phyloP scores from a whole-genome alignment of 768 basidiomycete genomes.

The Lanmaoa rubissima region DNA sequence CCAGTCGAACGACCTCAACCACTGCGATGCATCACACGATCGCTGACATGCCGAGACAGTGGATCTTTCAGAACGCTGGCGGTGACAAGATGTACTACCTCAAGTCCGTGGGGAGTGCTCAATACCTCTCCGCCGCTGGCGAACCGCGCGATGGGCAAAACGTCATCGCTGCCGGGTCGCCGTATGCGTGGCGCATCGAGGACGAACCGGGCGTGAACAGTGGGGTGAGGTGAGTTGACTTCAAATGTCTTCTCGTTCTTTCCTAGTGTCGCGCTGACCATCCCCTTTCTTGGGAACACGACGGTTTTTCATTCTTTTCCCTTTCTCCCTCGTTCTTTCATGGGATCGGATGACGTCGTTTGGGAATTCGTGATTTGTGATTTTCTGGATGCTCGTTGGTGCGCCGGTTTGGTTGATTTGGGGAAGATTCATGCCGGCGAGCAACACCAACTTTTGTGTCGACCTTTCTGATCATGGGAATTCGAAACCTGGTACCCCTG shows the following conservation, averaged over 20 bases:
- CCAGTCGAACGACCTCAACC: background rate
- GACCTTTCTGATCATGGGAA: constrained; percentile 49
- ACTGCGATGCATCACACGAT: background rate
- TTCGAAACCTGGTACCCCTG: constrained; percentile 40
- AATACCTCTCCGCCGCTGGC: constrained; percentile 41
- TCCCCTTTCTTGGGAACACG: too few relatives aligned
- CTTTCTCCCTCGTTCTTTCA: background rate
- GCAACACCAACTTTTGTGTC: constrained; percentile 38
- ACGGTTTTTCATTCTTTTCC: background rate
- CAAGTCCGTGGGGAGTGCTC: constrained; percentile 39
- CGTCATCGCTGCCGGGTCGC: constrained; percentile 37
- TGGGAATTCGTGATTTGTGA: too few relatives aligned
- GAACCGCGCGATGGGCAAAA: constrained; percentile 35
- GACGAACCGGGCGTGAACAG: constrained; percentile 38
- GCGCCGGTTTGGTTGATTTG: background rate
- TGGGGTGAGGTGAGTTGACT: constrained; percentile 41
- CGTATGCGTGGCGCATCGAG: constrained; percentile 51
- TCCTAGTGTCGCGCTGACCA: background rate
- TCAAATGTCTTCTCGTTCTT: too few relatives aligned
- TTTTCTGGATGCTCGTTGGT: too few relatives aligned
- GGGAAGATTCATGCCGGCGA: constrained; percentile 45
- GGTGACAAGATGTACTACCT: constrained; percentile 37
- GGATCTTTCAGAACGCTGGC: constrained; percentile 37
- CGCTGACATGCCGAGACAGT: constrained; percentile 32
- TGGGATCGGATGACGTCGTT: background rate